Base-by-base conservation (phyloP, 2,329 filamentous ascomycete species). In the Pestalotiopsis fici region DNA sequence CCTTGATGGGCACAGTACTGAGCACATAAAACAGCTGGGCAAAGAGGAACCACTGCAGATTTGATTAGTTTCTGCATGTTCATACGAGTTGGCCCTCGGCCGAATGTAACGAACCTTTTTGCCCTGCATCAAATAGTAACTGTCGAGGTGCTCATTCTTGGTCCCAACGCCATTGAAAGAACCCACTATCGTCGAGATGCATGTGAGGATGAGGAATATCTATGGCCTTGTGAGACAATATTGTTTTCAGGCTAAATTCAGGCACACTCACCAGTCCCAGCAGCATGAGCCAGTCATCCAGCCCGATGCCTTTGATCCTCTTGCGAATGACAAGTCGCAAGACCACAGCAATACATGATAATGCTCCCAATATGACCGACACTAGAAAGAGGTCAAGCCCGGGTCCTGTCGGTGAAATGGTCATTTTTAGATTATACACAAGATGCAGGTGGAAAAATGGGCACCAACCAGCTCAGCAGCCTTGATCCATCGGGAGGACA, bases 1-100 rank as follows among this genome's bases (percentile, higher is more conserved):
- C 57, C 28, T 60, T 60, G 57, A 60, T 60, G 13, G 57, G 57
- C 2, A 60, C 57, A 9, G 57, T 60, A 37, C 57, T 60, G 57
- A 39, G 31, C 57, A 60, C 57, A 37, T 60, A 60, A 15, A 35
- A 60, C 12, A 60, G 12, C 12, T 60, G 57, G n/a, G 57, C 57
- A 7, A 60, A n/a, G 23, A 39, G n/a, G n/a, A 60, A 39, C 57
- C 57, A 60, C 57, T 60, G 6, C 18, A 18, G 23, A 23, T 56
- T 6, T 37, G 6, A 13, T 11, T 11, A 13, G 13, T 59, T 27
- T 11, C 2, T n/a, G n/a, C n/a, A n/a, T n/a, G n/a, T n/a, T n/a
- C n/a, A n/a, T n/a, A n/a, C n/a, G n/a, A n/a, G n/a, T n/a, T n/a
- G n/a, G n/a, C n/a, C n/a, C n/a, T n/a, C n/a, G 2, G 21, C 21